These are phyloP conservation scores for Oryza australiensis DNA, from an alignment of 176 grass and related monocot species.

Conservation along the genomic window DNA sequence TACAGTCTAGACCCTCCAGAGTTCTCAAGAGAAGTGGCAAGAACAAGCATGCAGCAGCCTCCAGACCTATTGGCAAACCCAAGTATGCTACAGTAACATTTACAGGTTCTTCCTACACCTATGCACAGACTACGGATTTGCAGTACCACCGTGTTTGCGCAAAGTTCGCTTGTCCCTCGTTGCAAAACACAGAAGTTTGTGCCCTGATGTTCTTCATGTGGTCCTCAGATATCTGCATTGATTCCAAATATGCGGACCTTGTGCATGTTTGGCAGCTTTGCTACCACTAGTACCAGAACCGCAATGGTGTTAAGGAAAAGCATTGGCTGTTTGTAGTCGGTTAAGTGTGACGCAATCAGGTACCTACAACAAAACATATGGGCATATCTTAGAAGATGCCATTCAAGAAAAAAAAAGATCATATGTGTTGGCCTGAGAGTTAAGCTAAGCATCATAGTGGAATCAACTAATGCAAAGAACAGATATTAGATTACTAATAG, in stretches of 20 bases:
- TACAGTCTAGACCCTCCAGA: not conserved
- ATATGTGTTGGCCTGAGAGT: not conserved
- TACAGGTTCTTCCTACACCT: conserved; percentile 35
- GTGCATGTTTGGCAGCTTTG: conserved; percentile 82
- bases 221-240: conserved; percentile 66
- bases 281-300: conserved; percentile 65
- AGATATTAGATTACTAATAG: not conserved
- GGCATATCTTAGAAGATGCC: not conserved
- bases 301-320: conserved; percentile 69
- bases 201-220: not conserved
- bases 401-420: not conserved
- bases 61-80: not conserved
- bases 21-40: not conserved
- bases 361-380: conserved; percentile 45
- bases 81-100: conserved; percentile 16
- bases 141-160: not conserved
- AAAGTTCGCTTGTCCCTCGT: not conserved
- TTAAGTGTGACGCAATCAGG: conserved; percentile 75
- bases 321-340: conserved; percentile 79
- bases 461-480: not conserved
- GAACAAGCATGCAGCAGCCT: conserved; percentile 10
- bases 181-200: not conserved
- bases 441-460: not conserved
- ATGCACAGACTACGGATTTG: not conserved
- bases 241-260: conserved; percentile 90